Evolutionary conservation across 2,329 filamentous ascomycete genomes (phyloP), one percentile per base, ranked within the genome.

Genomic region (Aspergillus neoniger): DNA sequence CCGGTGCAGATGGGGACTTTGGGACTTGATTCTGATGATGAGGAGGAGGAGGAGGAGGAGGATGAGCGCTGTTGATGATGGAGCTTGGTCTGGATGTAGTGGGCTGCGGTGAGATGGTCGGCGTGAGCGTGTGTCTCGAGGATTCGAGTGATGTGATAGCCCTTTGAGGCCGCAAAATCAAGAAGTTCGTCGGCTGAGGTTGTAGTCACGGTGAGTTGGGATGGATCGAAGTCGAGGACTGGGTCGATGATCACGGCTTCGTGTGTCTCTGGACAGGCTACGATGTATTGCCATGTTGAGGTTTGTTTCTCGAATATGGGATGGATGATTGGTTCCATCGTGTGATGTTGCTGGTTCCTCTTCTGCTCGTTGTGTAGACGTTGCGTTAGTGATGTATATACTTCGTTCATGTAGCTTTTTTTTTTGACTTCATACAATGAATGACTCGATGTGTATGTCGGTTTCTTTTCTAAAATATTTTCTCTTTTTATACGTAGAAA

Each of bases 181-280:
- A 89, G 74, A 0, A 89, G 63, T 0, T 61, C 48, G 60, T 89
- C 85, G 2, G 87, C 87, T 0, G 82, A 75, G 0, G 66, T 50
- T 0, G 86, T 88, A 5, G 72, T 77, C 60, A 88, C 78, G 2
- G 57, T 68, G 41, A 76, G 72, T 1, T 72, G 78, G 10, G 70
- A 64, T 1, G 79, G 77, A 49, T 86, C 80, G 61, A 81, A 88
- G 69, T 88, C 81, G 2, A 89, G 69, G 0, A 89, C 87, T 0
- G 86, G 77, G 65, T 89, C 87, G 65, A 89, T 87, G 55, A 89
- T 84, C 58, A 80, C 82, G 1, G 85, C 83, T 0, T 67, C 68
- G 1, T 66, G 69, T 0, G 83, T 85, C 0, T 68, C 59, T 0
- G 83, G 80, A 61, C 88, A 85, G 0, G 80, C 82, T 1, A 89